phyloP scores from a whole-genome alignment of 148 eudicot genomes.

The Silene latifolia region DNA sequence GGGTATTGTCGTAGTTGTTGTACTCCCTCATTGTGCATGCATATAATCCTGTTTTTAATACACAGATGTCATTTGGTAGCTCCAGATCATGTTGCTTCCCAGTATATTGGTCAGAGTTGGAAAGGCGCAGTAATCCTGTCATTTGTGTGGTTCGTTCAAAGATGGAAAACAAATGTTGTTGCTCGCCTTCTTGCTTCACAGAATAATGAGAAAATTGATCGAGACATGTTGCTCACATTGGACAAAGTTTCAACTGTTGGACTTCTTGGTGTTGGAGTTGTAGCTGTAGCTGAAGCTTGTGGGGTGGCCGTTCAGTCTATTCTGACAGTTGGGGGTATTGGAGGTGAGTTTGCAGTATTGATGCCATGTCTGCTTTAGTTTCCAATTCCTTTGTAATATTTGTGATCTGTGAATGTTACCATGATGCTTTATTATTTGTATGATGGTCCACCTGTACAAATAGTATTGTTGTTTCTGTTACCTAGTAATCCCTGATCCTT shows the following conservation, averaged over 20 bases:
- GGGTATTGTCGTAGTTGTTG: too few relatives aligned
- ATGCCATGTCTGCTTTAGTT: not conserved
- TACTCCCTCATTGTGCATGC: not conserved
- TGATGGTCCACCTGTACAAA: not conserved
- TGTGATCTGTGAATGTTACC: conserved; percentile 5
- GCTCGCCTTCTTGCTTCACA: conserved; percentile 53
- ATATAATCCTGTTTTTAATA: conserved; percentile 6
- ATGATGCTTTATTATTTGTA: not conserved
- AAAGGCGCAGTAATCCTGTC: conserved; percentile 71
- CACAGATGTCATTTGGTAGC: conserved; percentile 74
- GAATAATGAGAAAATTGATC: conserved; percentile 36
- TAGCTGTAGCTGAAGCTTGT: conserved; percentile 92
- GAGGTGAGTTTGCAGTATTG: conserved; percentile 52
- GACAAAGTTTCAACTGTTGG: conserved; percentile 85
- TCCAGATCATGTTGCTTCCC: conserved; percentile 61
- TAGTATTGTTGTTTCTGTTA: not conserved
- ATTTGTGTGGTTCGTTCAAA: conserved; percentile 83
- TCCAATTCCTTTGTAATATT: conserved; percentile 4
- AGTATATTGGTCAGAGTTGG: conserved; percentile 64
- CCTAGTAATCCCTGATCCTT: not conserved
- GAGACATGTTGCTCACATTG: conserved; percentile 64
- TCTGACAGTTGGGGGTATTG: conserved; percentile 92
- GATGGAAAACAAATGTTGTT: conserved; percentile 84
- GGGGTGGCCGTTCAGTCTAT: conserved; percentile 98
- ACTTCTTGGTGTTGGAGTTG: conserved; percentile 61